Evolutionary conservation across 371 early-diverging fungal genomes (phyloP).

Genomic region (Fennellomyces sp.): DNA sequence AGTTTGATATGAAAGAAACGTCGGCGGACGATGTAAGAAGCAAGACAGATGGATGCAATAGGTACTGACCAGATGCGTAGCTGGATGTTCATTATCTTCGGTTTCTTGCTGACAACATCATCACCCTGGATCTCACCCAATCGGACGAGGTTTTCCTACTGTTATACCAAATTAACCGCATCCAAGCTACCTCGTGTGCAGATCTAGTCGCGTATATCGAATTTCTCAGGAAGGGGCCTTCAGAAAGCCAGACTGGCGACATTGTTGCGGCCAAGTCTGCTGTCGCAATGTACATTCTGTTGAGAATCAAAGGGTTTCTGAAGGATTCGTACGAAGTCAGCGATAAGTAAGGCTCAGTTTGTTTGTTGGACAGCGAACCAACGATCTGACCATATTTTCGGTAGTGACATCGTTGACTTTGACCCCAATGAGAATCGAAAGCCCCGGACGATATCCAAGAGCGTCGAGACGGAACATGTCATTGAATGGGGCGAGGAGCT

Average conservation of each 20-base stretch:
- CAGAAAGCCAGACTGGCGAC: constrained; percentile 1
- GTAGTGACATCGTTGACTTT: constrained; percentile 10
- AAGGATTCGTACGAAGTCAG: constrained; percentile 65
- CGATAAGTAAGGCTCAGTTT: constrained; percentile 52
- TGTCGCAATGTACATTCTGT: constrained; percentile 57
- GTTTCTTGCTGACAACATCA: constrained; percentile 83
- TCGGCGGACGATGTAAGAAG: constrained; percentile 14
- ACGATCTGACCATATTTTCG: too few species aligned
- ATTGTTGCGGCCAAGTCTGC: constrained; percentile 34
- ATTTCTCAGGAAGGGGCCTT: constrained; percentile 15
- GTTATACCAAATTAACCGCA: constrained; percentile 67
- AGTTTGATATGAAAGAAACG: constrained; percentile 49
- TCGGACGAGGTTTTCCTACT: constrained; percentile 82
- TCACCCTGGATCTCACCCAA: constrained; percentile 71
- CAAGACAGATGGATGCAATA: not conserved
- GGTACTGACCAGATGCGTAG: constrained; percentile 13
- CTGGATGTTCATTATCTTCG: constrained; percentile 63
- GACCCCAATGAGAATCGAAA: constrained; percentile 12
- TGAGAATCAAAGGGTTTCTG: constrained; percentile 61
- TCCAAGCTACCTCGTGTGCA: constrained; percentile 71
- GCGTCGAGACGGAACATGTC: constrained; percentile 7
- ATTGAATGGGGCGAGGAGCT: constrained; percentile 29
- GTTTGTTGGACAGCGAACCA: too few species aligned
- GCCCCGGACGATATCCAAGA: constrained; percentile 3
- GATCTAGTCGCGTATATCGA: constrained; percentile 55